Conservation (phyloP, 257 asterid species). For the Solanum sitiens region DNA sequence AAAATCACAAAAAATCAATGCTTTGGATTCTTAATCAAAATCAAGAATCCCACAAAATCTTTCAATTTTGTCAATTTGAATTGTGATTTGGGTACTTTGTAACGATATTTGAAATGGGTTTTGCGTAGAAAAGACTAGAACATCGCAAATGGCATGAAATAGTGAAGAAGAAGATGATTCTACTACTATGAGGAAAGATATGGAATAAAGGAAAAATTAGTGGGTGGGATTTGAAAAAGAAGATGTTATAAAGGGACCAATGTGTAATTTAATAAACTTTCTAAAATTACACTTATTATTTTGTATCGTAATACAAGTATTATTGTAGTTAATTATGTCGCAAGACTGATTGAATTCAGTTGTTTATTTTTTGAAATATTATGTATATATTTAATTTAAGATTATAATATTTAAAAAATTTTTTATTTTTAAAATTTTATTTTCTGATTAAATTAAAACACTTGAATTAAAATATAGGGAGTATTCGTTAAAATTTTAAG, state of each 20-base stretch:
- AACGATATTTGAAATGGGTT: not conserved
- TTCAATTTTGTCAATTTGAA: not conserved
- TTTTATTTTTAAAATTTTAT: no score
- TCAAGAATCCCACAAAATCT: not conserved
- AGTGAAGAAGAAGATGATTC: slow-evolving; percentile 36
- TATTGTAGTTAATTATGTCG: no score
- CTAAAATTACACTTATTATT: not conserved
- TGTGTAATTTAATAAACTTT: not conserved
- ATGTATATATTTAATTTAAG: no score
- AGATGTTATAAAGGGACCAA: slow-evolving; percentile 5
- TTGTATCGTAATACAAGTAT: no score
- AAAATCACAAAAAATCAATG: not conserved
- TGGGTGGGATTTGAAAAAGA: slow-evolving; percentile 8
- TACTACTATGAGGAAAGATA: not conserved
- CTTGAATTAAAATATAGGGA: no score
- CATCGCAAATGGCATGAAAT: slow-evolving; percentile 7
- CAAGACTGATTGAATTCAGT: no score
- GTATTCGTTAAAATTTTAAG: no score
- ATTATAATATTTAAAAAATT: no score
- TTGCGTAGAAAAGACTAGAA: not conserved
- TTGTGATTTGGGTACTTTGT: not conserved
- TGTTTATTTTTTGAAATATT: no score
- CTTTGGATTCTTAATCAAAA: not conserved
- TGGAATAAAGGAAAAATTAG: not conserved
- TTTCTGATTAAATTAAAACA: no score